These are phyloP conservation scores for Podospora fimiseda DNA, from an alignment of 495 filamentous ascomycete species.

Conservation along the genomic window DNA sequence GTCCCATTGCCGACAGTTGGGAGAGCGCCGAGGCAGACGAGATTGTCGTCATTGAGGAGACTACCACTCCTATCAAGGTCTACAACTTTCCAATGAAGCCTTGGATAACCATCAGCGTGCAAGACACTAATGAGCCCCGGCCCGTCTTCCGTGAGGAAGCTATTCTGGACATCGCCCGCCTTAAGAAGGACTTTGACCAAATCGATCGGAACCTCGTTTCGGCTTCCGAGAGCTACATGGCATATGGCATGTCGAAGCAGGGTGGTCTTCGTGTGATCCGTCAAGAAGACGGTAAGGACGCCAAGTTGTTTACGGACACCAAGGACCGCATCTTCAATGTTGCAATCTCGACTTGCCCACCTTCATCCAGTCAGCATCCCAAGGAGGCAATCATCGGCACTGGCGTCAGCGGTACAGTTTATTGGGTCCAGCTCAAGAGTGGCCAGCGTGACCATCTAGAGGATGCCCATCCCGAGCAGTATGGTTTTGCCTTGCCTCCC, in stretches of 20 bases:
- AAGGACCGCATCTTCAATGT: conserved; percentile 92
- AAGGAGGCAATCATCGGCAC: conserved; percentile 83
- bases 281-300: conserved; percentile 86
- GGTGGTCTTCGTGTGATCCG: conserved; percentile 87
- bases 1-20: conserved; percentile 63
- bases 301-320: conserved; percentile 78
- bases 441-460: conserved; percentile 68
- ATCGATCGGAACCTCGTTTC: conserved; percentile 87
- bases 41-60: conserved; percentile 63
- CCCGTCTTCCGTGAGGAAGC: conserved; percentile 60
- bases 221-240: conserved; percentile 85
- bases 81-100: conserved; percentile 95
- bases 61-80: conserved; percentile 61
- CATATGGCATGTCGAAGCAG: conserved; percentile 85
- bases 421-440: conserved; percentile 75
- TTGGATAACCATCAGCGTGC: conserved; percentile 72
- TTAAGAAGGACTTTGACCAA: conserved; percentile 97
- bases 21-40: conserved; percentile 69
- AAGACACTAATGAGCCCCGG: conserved; percentile 41
- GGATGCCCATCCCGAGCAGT: conserved; percentile 61
- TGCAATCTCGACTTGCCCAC: conserved; percentile 55
- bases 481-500: conserved; percentile 77
- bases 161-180: conserved; percentile 79
- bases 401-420: conserved; percentile 86
- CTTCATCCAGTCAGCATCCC: conserved; percentile 40